Evolutionary conservation across 495 filamentous ascomycete genomes (phyloP).

Genomic region (Penicillium coprophilum): DNA sequence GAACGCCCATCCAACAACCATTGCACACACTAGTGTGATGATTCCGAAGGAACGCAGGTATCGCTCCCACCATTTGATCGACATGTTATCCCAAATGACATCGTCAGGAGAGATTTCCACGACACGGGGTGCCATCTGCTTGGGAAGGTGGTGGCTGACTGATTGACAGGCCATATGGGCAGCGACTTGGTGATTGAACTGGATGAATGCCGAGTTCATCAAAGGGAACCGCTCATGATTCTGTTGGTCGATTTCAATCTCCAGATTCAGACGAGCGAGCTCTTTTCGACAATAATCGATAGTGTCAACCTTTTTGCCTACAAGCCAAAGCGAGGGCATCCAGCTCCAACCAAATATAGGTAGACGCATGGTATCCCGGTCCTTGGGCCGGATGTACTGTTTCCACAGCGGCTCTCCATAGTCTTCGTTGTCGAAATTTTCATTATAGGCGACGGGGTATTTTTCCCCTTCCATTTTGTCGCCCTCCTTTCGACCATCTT

Average conservation of each 20-base stretch:
- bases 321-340: slow-evolving; percentile 74
- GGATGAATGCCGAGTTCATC: slow-evolving; percentile 98
- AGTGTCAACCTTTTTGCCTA: slow-evolving; percentile 91
- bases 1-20: slow-evolving; percentile 88
- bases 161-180: slow-evolving; percentile 98
- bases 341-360: slow-evolving; percentile 76
- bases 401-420: slow-evolving; percentile 73
- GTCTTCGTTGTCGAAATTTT: slow-evolving; percentile 62
- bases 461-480: slow-evolving; percentile 46
- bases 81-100: slow-evolving; percentile 98
- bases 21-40: slow-evolving; percentile 62
- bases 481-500: slow-evolving; percentile 34
- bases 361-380: slow-evolving; percentile 84
- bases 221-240: slow-evolving; percentile 83
- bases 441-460: slow-evolving; percentile 71
- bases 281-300: slow-evolving; percentile 90
- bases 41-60: slow-evolving; percentile 73
- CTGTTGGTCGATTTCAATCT: slow-evolving; percentile 90
- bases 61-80: slow-evolving; percentile 90
- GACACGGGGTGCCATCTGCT: slow-evolving; percentile 89
- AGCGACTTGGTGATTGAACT: slow-evolving; percentile 97
- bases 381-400: slow-evolving; percentile 73
- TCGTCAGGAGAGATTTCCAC: slow-evolving; percentile 93
- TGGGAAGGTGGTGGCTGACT: slow-evolving; percentile 86
- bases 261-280: slow-evolving; percentile 82